Percentiles rank a stretch among this genome's conserved stretches.
Evolutionary conservation across 2,329 filamentous ascomycete genomes (phyloP).

Genomic region (Metarhizium humberi): DNA sequence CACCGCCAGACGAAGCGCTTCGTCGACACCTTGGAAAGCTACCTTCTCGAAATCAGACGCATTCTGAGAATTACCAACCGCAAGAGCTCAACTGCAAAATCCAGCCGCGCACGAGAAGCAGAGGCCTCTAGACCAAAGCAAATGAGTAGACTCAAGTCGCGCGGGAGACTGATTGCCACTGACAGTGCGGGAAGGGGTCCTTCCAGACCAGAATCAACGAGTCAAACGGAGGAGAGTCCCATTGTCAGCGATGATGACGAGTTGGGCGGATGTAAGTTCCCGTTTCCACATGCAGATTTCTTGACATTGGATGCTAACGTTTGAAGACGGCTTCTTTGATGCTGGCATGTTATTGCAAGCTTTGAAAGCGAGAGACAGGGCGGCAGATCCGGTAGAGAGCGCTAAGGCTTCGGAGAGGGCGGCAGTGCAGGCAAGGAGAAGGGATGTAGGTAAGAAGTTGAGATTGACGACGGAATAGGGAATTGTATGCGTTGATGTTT

Average conservation of each 20-base stretch:
- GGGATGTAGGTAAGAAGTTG: constrained; percentile 68
- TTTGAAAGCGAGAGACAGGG: constrained; percentile 61
- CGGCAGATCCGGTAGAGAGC: constrained; percentile 38
- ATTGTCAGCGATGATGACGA: constrained; percentile 77
- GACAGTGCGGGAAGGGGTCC: constrained; percentile 36
- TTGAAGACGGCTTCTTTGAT: constrained; percentile 92
- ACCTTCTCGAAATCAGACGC: constrained; percentile 82
- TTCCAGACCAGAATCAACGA: constrained; percentile 38
- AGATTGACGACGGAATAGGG: constrained; percentile 24
- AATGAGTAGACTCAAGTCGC: constrained; percentile 51
- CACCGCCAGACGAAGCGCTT: constrained; percentile 89
- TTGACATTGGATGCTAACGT: constrained; percentile 15
- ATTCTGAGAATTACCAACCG: constrained; percentile 61
- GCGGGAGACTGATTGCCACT: constrained; percentile 60
- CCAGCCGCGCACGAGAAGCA: constrained; percentile 45
- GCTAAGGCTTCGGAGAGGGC: constrained; percentile 48
- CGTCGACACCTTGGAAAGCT: constrained; percentile 81
- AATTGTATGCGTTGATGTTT: background rate
- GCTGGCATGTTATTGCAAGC: constrained; percentile 89
- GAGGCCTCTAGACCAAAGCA: constrained; percentile 30
- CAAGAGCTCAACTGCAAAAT: constrained; percentile 30
- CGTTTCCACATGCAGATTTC: background rate
- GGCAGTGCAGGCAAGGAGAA: constrained; percentile 45
- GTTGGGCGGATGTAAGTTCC: constrained; percentile 78
- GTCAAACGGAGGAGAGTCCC: constrained; percentile 59